Conservation (phyloP, 371 early-diverging fungal genomes). For the Rhizopus delemar region DNA sequence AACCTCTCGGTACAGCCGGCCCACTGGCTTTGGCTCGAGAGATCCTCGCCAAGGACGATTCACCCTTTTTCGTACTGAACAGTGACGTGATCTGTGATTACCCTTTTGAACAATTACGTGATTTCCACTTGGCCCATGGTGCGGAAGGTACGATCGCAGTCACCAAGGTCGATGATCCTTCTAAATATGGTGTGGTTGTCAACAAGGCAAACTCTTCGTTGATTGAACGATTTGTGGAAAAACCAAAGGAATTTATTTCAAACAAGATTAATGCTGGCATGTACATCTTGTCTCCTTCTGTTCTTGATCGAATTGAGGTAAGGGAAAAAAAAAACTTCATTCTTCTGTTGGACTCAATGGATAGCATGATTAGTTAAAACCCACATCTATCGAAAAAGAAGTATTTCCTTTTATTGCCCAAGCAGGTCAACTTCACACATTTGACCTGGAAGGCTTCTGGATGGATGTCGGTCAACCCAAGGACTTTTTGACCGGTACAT, state of each 20-base stretch:
- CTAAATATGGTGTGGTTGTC: conserved; percentile 97
- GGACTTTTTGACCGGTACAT: conserved; percentile 96
- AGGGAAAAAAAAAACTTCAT: conserved; percentile 1
- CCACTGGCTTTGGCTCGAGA: conserved; percentile 94
- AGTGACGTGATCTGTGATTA: conserved; percentile 98
- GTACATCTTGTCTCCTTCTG: conserved; percentile 91
- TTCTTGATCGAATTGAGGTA: conserved; percentile 90
- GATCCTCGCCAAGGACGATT: conserved; percentile 86
- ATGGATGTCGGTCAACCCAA: conserved; percentile 99
- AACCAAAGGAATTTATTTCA: conserved; percentile 92
- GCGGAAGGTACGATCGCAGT: conserved; percentile 92
- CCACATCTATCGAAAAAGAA: conserved; percentile 98
- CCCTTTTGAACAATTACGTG: conserved; percentile 88
- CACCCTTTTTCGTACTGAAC: conserved; percentile 98
- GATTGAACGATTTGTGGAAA: conserved; percentile 97
- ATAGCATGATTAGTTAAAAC: conserved; percentile 41
- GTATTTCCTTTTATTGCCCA: conserved; percentile 94
- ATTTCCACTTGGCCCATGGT: conserved; percentile 87
- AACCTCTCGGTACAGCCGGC: conserved; percentile 98
- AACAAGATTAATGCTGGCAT: conserved; percentile 99
- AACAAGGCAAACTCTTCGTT: conserved; percentile 63
- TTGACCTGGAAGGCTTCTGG: conserved; percentile 98
- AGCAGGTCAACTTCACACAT: conserved; percentile 82
- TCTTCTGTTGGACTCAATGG: conserved; percentile 31
- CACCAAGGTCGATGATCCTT: conserved; percentile 97